Evolutionary conservation across 2,329 filamentous ascomycete species (phyloP).

Genomic region (Parastagonospora nodorum): DNA sequence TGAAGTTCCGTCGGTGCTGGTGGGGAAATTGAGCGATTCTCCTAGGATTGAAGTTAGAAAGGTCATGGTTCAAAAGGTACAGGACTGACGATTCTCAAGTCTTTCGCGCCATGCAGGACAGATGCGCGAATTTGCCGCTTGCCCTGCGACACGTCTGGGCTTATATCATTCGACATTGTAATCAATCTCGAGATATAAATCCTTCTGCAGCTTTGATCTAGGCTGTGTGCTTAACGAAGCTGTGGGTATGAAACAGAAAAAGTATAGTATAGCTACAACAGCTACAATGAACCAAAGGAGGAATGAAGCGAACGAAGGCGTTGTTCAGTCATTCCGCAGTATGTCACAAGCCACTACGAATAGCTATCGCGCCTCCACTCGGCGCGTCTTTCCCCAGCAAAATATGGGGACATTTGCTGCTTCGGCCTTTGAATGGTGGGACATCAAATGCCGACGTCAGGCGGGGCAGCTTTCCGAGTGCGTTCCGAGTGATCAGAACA

Average conservation of each 20-base stretch:
- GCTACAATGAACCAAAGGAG: not conserved
- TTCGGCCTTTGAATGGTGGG: conserved; percentile 38
- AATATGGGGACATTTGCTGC: conserved; percentile 34
- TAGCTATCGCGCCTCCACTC: conserved; percentile 10
- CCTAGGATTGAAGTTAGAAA: conserved; percentile 47
- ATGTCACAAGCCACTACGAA: conserved; percentile 19
- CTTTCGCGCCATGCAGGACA: conserved; percentile 66
- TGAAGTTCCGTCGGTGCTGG: conserved; percentile 64
- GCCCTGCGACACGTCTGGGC: conserved; percentile 25
- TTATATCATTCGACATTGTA: conserved; percentile 27
- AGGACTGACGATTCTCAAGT: conserved; percentile 60
- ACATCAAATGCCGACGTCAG: conserved; percentile 33
- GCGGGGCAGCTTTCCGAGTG: conserved; percentile 36
- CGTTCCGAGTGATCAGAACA: conserved; percentile 24
- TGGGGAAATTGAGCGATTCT: conserved; percentile 55
- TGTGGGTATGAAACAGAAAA: not conserved
- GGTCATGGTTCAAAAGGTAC: not conserved
- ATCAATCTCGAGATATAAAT: not conserved
- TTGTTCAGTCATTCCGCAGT: conserved; percentile 2
- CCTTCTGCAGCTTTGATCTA: not conserved
- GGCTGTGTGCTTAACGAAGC: not conserved
- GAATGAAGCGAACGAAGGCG: not conserved
- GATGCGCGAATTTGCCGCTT: conserved; percentile 52
- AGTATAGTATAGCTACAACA: not conserved
- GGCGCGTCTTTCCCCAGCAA: conserved; percentile 27